Conservation (phyloP, 805 yeast genomes). For the Candida chauliodis region DNA sequence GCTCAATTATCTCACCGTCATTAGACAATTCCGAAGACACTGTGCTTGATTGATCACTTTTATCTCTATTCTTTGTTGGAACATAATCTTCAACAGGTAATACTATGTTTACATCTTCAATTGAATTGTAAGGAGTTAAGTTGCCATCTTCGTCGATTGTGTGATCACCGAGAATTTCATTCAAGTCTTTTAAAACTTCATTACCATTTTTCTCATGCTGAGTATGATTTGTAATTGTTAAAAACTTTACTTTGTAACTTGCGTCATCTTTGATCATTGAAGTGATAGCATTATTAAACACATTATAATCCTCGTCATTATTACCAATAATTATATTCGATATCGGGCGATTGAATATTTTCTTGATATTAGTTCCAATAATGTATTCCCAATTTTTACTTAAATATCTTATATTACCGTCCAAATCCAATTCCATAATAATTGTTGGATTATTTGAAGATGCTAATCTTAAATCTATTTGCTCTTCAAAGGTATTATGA, state of each 20-base stretch:
- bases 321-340: constrained; percentile 63
- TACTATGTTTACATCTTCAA: constrained; percentile 10
- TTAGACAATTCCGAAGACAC: constrained; percentile 39
- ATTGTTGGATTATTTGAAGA: constrained; percentile 69
- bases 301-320: constrained; percentile 55
- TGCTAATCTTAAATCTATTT: constrained; percentile 57
- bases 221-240: constrained; percentile 43
- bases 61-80: constrained; percentile 3
- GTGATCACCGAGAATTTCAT: constrained; percentile 3
- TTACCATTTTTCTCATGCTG: constrained; percentile 7
- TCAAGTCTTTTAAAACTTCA: constrained; percentile 9
- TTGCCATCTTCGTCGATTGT: constrained; percentile 15
- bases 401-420: constrained; percentile 72
- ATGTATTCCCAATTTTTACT: constrained; percentile 76
- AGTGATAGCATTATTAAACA: constrained; percentile 66
- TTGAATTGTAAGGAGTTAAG: constrained; percentile 25
- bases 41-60: constrained; percentile 12
- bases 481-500: constrained; percentile 26
- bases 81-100: constrained; percentile 9
- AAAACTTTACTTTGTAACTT: constrained; percentile 73
- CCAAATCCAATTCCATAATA: constrained; percentile 79
- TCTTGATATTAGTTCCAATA: constrained; percentile 61
- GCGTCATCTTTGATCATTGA: constrained; percentile 71
- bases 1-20: constrained; percentile 61
- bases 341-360: constrained; percentile 56